Conservation (phyloP, 768 basidiomycete species). For the Grammothele lineata region DNA sequence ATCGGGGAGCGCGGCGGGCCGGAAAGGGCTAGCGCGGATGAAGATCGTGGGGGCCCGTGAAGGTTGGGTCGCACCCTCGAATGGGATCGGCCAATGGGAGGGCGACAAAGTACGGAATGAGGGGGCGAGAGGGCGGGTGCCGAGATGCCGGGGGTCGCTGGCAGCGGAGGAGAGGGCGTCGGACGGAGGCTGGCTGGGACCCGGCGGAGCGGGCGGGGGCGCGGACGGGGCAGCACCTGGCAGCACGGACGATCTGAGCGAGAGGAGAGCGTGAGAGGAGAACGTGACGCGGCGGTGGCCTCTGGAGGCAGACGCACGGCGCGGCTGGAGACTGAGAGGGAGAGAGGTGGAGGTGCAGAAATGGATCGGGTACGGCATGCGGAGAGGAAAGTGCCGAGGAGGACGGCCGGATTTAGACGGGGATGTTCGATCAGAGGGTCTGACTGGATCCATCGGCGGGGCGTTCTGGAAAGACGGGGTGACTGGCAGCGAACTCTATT, state of each 20-base stretch:
- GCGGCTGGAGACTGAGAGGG: slow-evolving; percentile 7
- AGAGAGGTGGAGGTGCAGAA: slow-evolving; percentile 8
- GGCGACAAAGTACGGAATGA: too few species aligned
- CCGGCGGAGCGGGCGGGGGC: too few species aligned
- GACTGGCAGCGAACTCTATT: slow-evolving; percentile 17
- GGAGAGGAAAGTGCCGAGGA: slow-evolving; percentile 19
- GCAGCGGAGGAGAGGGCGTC: too few species aligned
- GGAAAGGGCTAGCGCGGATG: slow-evolving; percentile 5
- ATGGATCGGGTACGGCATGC: slow-evolving; percentile 19
- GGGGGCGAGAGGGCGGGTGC: too few species aligned
- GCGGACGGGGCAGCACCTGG: too few species aligned
- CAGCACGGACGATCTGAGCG: too few species aligned
- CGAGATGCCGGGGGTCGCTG: slow-evolving; percentile 12
- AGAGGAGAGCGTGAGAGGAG: not conserved
- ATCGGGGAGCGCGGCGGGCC: slow-evolving; percentile 15
- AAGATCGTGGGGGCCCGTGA: slow-evolving; percentile 13
- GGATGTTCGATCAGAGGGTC: slow-evolving; percentile 21
- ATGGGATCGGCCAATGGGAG: slow-evolving; percentile 15
- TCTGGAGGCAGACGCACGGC: not conserved
- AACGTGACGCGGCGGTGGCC: not conserved
- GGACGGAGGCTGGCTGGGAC: too few species aligned
- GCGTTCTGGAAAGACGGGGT: slow-evolving; percentile 11
- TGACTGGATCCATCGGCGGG: slow-evolving; percentile 15
- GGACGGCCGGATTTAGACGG: slow-evolving; percentile 14
- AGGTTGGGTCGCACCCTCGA: slow-evolving; percentile 19